A percentile compares a stretch with the other conserved stretches of the same genome.
Evolutionary conservation across 805 yeast genomes (phyloP).

Genomic region (Wickerhamomyces xylosicus): DNA sequence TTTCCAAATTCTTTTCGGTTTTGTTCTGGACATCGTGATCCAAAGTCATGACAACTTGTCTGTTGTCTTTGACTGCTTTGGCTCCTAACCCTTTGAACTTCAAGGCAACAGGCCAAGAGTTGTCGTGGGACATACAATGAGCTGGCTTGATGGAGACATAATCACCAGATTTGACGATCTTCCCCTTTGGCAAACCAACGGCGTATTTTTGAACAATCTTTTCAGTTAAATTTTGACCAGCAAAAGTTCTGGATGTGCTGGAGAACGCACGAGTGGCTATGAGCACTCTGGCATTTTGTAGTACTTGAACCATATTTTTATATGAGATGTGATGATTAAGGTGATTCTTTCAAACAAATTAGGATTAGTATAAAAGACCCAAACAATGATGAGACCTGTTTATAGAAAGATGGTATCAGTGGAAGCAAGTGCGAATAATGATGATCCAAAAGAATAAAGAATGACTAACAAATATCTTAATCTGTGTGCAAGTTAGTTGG

Average conservation of each 20-base stretch:
- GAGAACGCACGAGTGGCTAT: slow-evolving; percentile 14
- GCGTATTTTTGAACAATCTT: slow-evolving; percentile 92
- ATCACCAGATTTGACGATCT: slow-evolving; percentile 80
- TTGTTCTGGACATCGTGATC: slow-evolving; percentile 98
- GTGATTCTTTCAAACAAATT: too few species aligned
- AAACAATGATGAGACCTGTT: too few species aligned
- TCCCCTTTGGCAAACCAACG: slow-evolving; percentile 69
- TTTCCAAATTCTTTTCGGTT: slow-evolving; percentile 76
- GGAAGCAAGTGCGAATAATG: too few species aligned
- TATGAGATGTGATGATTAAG: neutral
- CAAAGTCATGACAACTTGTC: slow-evolving; percentile 90
- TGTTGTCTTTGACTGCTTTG: slow-evolving; percentile 64
- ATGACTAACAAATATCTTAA: too few species aligned
- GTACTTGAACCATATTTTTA: neutral
- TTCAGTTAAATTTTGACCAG: slow-evolving; percentile 79
- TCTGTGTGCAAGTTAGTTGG: too few species aligned
- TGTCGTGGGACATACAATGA: slow-evolving; percentile 98
- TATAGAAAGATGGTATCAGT: too few species aligned
- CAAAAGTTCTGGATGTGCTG: slow-evolving; percentile 6
- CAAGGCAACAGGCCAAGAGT: slow-evolving; percentile 98
- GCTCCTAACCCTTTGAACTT: slow-evolving; percentile 96
- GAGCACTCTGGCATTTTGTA: neutral
- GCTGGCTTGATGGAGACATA: slow-evolving; percentile 92
- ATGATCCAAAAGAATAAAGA: too few species aligned
- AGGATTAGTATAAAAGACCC: too few species aligned